phyloP scores from a whole-genome alignment of 2,329 filamentous ascomycete species.

The Botryotinia convoluta region DNA sequence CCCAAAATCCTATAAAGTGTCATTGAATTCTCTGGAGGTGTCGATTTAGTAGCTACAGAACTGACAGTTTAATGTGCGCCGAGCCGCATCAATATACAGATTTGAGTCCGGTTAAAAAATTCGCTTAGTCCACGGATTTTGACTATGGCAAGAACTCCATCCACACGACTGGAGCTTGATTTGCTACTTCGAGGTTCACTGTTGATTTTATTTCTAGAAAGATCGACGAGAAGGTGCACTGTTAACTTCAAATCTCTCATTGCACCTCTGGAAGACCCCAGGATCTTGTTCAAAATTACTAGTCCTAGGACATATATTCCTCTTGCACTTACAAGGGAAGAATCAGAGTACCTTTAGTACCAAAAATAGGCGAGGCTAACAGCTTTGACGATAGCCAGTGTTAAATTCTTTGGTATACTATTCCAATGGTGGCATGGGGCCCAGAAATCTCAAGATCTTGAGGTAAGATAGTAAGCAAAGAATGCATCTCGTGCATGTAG shows the following conservation, averaged over 20 bases:
- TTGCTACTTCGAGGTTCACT: background rate
- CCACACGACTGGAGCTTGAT: conserved; percentile 40
- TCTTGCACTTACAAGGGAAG: background rate
- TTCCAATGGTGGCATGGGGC: background rate
- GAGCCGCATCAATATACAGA: conserved; percentile 11
- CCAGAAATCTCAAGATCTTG: conserved; percentile 13
- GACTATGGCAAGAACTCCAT: conserved; percentile 39
- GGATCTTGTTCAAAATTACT: background rate
- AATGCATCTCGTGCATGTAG: conserved; percentile 15
- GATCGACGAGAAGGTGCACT: conserved; percentile 17
- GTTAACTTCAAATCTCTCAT: conserved; percentile 13
- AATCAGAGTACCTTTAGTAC: conserved; percentile 6
- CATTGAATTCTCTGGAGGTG: conserved; percentile 2
- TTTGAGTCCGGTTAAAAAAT: background rate
- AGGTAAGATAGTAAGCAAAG: conserved; percentile 17
- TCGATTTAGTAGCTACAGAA: conserved; percentile 11
- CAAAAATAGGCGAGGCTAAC: conserved; percentile 21
- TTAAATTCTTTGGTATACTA: conserved; percentile 6
- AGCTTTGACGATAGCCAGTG: conserved; percentile 16
- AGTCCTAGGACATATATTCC: conserved; percentile 17
- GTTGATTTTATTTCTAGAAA: conserved; percentile 12
- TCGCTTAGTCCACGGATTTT: conserved; percentile 21
- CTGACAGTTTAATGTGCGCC: conserved; percentile 13
- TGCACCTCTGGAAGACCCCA: background rate
- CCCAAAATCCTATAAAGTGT: conserved; percentile 13